Evolutionary conservation across 176 grass and related monocot species (phyloP).

Genomic region (Neostapfia colusana): DNA sequence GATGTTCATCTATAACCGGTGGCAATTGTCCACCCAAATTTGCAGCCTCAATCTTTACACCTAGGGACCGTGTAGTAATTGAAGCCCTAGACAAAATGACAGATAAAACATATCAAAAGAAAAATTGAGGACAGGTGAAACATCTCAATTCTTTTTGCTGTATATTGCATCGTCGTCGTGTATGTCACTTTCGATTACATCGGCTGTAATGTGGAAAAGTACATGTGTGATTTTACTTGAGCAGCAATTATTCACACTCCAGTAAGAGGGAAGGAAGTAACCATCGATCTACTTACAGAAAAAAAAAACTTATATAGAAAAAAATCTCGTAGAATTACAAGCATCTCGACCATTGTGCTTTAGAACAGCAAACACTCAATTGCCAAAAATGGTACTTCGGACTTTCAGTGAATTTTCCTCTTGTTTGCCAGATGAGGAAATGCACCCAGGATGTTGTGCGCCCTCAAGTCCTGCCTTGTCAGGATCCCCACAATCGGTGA

Average conservation of each 20-base stretch:
- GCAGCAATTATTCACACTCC: conserved; percentile 41
- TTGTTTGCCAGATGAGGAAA: conserved; percentile 67
- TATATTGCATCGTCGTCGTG: conserved; percentile 6
- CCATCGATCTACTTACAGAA: conserved; percentile 33
- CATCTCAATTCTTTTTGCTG: not conserved
- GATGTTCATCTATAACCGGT: no score
- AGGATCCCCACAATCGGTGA: conserved; percentile 79
- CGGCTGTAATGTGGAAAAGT: not conserved
- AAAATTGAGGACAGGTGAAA: not conserved
- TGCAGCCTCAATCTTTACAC: no score
- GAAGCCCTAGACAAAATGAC: no score
- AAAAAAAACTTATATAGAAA: not conserved
- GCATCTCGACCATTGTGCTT: conserved; percentile 23
- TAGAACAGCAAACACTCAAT: not conserved
- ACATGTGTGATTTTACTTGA: conserved; percentile 23
- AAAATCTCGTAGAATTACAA: conserved; percentile 5
- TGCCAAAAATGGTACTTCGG: conserved; percentile 41
- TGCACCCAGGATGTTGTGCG: conserved; percentile 67
- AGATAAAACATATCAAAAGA: no score
- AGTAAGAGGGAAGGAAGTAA: conserved; percentile 15
- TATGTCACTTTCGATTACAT: not conserved
- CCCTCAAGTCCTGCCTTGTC: conserved; percentile 85
- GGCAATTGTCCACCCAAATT: no score
- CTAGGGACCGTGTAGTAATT: no score
- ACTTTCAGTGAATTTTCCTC: conserved; percentile 35